Base-by-base conservation (phyloP, 2,329 filamentous ascomycete genomes). In the Teratosphaeria gauchensis region DNA sequence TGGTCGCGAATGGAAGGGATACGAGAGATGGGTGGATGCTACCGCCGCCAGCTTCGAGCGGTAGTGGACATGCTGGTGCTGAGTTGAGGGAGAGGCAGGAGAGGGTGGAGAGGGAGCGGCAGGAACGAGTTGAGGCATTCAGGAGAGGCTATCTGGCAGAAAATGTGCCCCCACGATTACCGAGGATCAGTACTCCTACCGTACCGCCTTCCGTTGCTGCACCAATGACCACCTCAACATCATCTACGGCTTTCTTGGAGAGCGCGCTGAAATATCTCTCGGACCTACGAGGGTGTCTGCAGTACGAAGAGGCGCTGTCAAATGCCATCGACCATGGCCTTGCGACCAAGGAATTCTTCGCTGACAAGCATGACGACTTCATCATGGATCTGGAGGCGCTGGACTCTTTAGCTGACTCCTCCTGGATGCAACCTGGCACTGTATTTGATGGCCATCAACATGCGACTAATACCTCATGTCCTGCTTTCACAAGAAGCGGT, bases 381-480 rank as follows among this genome's bases (percentile, higher is more conserved):
- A 74, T 86, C 51, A 75, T 84, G 30, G 78, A 85, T 64, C 78
- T 81, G 16, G 69, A 71, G 21, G 76, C 73, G 32, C 75, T 85
- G 16, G 73, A 77, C 1, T 76, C 78, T 1, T 79, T 82, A n/a
- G 65, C 71, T 2, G 72, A 77, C 56, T 84, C 79, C 54, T 86
- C 84, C 7, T 87, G 84, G 83, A 72, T 88, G 11, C 78, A 80
- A 56, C 79, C 82, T 5, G 84, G 85, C 21, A 78, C 81, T 56
- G 75, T 83, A 0, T 84, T 86, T 62, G 78, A 79, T 12, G 85
- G 85, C 2, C 82, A 78, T 30, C 85, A 88, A 67, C 80, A 83
- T 65, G 84, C 84, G 21, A 77, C 75, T 8, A 73, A 68, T 55
- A 61, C 48, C 60, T 55, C 55, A 53, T 68, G 52, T 3, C 58